Conservation (phyloP, 257 asterid species). For the Thymus mandschuricus region DNA sequence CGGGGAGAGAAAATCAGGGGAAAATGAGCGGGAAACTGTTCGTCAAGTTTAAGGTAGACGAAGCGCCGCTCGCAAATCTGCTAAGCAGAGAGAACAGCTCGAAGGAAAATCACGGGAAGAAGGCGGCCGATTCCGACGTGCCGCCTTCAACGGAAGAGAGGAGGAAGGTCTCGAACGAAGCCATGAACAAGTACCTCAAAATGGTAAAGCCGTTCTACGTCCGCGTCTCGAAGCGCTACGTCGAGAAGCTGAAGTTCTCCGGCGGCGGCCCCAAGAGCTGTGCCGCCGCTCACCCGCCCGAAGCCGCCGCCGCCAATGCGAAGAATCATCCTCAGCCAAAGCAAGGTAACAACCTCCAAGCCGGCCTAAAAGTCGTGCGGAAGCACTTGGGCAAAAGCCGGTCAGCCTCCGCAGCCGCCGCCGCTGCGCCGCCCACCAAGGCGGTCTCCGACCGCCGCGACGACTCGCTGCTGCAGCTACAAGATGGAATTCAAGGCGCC, state of each 20-base stretch:
- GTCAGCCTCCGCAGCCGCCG: conserved; percentile 64
- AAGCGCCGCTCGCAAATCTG: conserved; percentile 55
- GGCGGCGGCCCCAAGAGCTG: conserved; percentile 41
- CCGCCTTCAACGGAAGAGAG: conserved; percentile 45
- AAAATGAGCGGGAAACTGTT: conserved; percentile 39
- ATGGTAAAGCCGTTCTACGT: conserved; percentile 81
- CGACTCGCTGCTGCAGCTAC: conserved; percentile 73
- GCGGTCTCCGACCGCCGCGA: conserved; percentile 60
- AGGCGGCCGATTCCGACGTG: conserved; percentile 20
- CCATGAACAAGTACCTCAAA: conserved; percentile 74
- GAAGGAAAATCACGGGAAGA: conserved; percentile 33
- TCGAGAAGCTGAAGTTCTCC: conserved; percentile 57
- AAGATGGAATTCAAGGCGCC: conserved; percentile 91
- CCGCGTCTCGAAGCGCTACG: conserved; percentile 77
- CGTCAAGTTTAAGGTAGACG: conserved; percentile 69
- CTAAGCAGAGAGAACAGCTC: conserved; percentile 66
- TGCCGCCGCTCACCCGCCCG: conserved; percentile 26
- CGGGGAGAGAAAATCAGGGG: conserved; percentile 16
- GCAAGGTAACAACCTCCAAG: conserved; percentile 61
- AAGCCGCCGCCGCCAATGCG: conserved; percentile 32
- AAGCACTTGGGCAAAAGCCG: conserved; percentile 77
- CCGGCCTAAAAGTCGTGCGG: conserved; percentile 65
- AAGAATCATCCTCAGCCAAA: conserved; percentile 38
- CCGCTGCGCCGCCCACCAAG: conserved; percentile 35
- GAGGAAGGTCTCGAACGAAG: conserved; percentile 54